These are phyloP conservation scores for Hypomontagnella submonticulosa DNA, from an alignment of 495 filamentous ascomycete genomes.

Conservation along the genomic window DNA sequence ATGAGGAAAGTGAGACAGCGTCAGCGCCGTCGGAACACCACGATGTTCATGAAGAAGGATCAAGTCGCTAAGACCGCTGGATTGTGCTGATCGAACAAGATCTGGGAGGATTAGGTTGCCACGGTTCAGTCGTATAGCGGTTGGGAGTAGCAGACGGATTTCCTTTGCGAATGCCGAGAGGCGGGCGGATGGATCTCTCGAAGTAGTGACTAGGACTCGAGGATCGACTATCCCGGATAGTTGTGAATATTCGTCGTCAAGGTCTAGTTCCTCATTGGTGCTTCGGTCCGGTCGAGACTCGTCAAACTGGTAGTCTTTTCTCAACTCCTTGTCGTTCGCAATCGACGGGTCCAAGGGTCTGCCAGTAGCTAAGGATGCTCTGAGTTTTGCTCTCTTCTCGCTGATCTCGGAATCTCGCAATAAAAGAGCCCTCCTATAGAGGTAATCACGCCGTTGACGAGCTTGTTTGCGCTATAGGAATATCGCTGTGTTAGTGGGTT, in stretches of 20 bases:
- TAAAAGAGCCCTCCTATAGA: constrained; percentile 75
- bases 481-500: constrained; percentile 37
- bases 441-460: constrained; percentile 90
- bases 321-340: constrained; percentile 86
- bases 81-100: constrained; percentile 81
- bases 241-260: constrained; percentile 96
- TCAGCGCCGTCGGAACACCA: constrained; percentile 86
- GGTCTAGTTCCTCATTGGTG: constrained; percentile 71
- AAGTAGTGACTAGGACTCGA: constrained; percentile 83
- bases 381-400: constrained; percentile 87
- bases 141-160: constrained; percentile 89
- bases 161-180: constrained; percentile 95
- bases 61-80: constrained; percentile 82
- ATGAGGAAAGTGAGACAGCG: constrained; percentile 86
- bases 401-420: constrained; percentile 92
- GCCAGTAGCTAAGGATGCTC: constrained; percentile 79
- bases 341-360: constrained; percentile 88
- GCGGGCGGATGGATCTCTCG: constrained; percentile 84
- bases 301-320: constrained; percentile 93
- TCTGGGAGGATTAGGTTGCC: constrained; percentile 89
- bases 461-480: constrained; percentile 71
- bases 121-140: constrained; percentile 88
- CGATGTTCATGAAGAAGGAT: constrained; percentile 93
- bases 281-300: constrained; percentile 74
- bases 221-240: constrained; percentile 88